Conservation (phyloP, 805 yeast species). For the Saccharomycopsis javanensis region DNA sequence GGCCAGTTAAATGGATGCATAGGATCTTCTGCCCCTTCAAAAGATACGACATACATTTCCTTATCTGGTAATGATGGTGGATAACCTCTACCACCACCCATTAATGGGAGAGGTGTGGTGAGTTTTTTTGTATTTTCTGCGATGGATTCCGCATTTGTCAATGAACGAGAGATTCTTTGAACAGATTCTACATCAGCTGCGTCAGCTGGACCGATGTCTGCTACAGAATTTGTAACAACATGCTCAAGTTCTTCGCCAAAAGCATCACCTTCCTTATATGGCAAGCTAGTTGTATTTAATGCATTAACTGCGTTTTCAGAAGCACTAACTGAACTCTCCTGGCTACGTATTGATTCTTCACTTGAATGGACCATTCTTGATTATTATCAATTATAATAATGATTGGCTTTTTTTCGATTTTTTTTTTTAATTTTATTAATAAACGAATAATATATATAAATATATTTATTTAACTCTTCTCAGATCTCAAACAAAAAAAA, state of each 20-base stretch:
- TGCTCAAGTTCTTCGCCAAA: conserved; percentile 3
- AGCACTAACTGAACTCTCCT: neutral
- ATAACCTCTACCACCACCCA: conserved; percentile 59
- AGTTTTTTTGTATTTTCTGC: conserved; percentile 25
- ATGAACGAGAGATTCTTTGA: conserved; percentile 32
- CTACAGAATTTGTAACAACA: conserved; percentile 1
- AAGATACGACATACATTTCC: conserved; percentile 54
- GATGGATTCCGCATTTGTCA: conserved; percentile 31
- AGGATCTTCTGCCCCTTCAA: conserved; percentile 74
- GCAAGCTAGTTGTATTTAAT: neutral
- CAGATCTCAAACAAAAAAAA: too few relatives aligned
- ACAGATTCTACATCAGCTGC: conserved; percentile 23
- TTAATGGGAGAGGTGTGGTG: conserved; percentile 37
- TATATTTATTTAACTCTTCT: too few relatives aligned
- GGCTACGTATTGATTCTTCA: neutral
- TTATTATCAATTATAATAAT: neutral
- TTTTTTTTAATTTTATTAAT: too few relatives aligned
- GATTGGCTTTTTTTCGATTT: too few relatives aligned
- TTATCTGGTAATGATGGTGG: conserved; percentile 53
- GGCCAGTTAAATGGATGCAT: conserved; percentile 75
- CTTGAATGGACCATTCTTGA: neutral
- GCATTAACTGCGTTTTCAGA: neutral
- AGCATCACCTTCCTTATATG: neutral
- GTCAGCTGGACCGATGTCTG: conserved; percentile 10
- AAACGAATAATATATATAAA: too few relatives aligned